phyloP scores from a whole-genome alignment of 306 rosid species.

The Vicia villosa region DNA sequence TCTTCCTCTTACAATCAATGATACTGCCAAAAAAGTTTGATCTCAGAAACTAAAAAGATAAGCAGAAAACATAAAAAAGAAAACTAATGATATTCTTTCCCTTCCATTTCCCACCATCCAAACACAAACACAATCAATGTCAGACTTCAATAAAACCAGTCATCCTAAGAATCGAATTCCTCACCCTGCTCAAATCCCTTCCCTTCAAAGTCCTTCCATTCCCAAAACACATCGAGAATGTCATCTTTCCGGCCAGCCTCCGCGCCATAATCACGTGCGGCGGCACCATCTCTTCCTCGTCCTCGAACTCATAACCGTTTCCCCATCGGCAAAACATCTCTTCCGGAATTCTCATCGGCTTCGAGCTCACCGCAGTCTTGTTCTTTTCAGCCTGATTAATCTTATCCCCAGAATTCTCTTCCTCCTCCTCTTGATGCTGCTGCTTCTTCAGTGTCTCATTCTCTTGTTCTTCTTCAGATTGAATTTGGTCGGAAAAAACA shows the following conservation, averaged over 20 bases:
- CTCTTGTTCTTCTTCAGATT: neutral
- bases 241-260: conserved; percentile 70
- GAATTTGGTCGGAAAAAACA: conserved; percentile 46
- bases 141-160: conserved; percentile 79
- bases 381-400: neutral
- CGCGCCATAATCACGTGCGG: conserved; percentile 72
- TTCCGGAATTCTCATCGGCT: conserved; percentile 66
- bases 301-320: conserved; percentile 11
- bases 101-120: conserved; percentile 7
- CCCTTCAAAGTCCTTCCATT: conserved; percentile 91
- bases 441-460: neutral
- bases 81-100: neutral
- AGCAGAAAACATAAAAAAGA: neutral
- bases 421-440: neutral
- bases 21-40: conserved; percentile 10
- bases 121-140: conserved; percentile 7
- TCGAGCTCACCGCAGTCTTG: conserved; percentile 37
- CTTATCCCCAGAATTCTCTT: neutral
- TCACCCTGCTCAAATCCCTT: conserved; percentile 76
- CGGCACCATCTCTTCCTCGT: conserved; percentile 61
- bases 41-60: conserved; percentile 1
- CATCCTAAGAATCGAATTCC: conserved; percentile 84
- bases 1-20: neutral
- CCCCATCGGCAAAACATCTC: neutral
- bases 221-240: conserved; percentile 71